phyloP scores from a whole-genome alignment of 2,329 filamentous ascomycete genomes.

The Xylaria sp. region DNA sequence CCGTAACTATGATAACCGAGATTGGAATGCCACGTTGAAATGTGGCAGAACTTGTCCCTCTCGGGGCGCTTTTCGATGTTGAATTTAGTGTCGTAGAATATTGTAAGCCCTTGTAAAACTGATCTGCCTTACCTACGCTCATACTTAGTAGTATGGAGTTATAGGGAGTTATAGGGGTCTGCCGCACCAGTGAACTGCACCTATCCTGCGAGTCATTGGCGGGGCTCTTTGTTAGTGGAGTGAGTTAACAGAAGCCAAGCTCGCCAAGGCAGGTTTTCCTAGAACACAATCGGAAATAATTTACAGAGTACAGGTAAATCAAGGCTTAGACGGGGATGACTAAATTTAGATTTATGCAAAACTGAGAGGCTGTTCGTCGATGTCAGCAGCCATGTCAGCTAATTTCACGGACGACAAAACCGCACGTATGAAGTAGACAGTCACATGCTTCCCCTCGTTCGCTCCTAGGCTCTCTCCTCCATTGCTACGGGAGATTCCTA shows the following conservation, averaged over 20 bases:
- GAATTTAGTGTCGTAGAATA: too few species aligned
- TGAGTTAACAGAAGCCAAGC: not conserved
- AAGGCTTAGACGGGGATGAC: not conserved
- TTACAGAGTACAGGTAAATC: not conserved
- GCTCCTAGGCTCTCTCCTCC: not conserved
- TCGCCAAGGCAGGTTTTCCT: not conserved
- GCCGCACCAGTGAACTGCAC: not conserved
- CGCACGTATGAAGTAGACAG: not conserved
- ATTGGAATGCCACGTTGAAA: too few species aligned
- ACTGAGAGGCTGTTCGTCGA: not conserved
- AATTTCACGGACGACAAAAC: not conserved
- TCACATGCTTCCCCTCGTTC: not conserved
- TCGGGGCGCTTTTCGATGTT: too few species aligned
- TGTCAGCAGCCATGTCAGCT: not conserved
- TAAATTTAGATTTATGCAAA: constrained; percentile 7
- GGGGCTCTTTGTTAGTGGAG: not conserved
- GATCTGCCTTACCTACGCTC: too few species aligned
- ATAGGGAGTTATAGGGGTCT: too few species aligned
- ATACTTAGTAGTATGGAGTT: too few species aligned
- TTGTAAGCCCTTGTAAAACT: too few species aligned
- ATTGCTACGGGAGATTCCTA: not conserved
- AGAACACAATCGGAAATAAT: not conserved
- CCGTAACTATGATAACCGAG: too few species aligned
- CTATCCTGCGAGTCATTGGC: not conserved
- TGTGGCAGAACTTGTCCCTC: too few species aligned